Evolutionary conservation across 495 filamentous ascomycete species (phyloP), one percentile per base, ranked within the genome.

Genomic region (Lasiosphaeris hirsuta): DNA sequence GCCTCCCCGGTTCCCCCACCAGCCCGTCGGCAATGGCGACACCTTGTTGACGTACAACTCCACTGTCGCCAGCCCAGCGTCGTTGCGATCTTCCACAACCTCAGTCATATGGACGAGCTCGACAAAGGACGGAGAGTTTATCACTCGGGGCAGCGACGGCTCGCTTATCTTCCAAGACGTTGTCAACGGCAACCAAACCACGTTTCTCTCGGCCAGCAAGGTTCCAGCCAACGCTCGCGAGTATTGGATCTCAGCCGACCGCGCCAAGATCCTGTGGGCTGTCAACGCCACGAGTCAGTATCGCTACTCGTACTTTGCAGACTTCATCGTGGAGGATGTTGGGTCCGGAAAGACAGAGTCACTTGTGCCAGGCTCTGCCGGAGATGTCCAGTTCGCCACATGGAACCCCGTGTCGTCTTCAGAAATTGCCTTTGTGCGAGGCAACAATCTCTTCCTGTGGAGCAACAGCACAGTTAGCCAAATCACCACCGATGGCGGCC

Each of bases 251-350:
- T 71, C 64, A 11, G 30, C 63, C 3, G 76, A 79, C 52, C 63
- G 68, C 3, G 69, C 70, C n/a, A 71, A 77, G 56, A 73, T 85
- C 2, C 64, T 85, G 11, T 81, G 79, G 64, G 65, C 78, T 4
- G 69, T 75, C n/a, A 80, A 84, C 58, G 74, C 78, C 56, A 83
- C 77, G 6, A 82, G 83, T 60, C 74, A 79, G 61, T 84, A 85
- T 57, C 75, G 82, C 5, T 65, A 84, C 65, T 81, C 80, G 23
- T 84, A 77, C 58, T 80, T 80, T 49, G 78, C 81, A n/a, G 72
- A 81, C 63, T 84, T 84, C 63, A 72, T 77, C 2, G 62, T 85
- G 7, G 74, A 77, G 23, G 78, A 83, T 50, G 69, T 80, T 9
- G 73, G 65, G 9, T 73, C 73, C 0, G 78, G 78, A 15, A 62